Base-by-base conservation (phyloP, 1,139 yeast species). In the Candida sp. region DNA sequence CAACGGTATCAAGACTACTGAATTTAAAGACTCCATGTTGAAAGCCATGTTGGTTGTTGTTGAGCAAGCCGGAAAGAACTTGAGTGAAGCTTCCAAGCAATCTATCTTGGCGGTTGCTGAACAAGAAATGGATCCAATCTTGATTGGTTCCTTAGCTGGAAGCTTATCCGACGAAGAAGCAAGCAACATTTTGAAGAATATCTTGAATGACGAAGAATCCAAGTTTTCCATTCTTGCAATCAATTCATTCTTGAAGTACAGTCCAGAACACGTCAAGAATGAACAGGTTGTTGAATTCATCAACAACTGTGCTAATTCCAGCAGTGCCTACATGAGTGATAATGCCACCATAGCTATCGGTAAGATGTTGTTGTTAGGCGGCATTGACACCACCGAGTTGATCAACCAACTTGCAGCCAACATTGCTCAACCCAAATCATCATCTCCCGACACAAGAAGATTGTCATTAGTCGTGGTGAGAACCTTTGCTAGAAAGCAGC, bases 21-120 rank as follows among this genome's bases (percentile, higher is more conserved):
- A 75, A 26, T 93, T 93, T 41, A 87, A 88, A 61, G 81, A 87
- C 8, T 90, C 98, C 0, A 90, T 93, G 89, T 77, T 92, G 61
- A 85, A 85, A 63, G 98, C 97, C 1, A 75, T 94, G 65, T 75
- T 90, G 49, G 97, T 90, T 65, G 96, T 94, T 51, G 91, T 92
- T 42, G 75, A 81, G 45, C 87, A 84, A 61, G 93, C 96, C 11
- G 98, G 98, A 45, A 70, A 76, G 47, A 86, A 86, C 65, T 79
- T 94, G 78, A 85, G 85, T 60, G 94, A 89, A 58, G 70, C 81
- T 2, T 88, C 96, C 9, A 90, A 90, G 67, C 72, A 77, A 23
- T 75, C 85, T 34, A 84, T 93, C 47, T 78, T 91, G 72, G 76
- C 84, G n/a, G 77, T 93, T 52, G 88, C 92, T 49, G 96, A 90